These are phyloP conservation scores for Lenzites betulinus DNA, from an alignment of 768 basidiomycete species.

Conservation along the genomic window DNA sequence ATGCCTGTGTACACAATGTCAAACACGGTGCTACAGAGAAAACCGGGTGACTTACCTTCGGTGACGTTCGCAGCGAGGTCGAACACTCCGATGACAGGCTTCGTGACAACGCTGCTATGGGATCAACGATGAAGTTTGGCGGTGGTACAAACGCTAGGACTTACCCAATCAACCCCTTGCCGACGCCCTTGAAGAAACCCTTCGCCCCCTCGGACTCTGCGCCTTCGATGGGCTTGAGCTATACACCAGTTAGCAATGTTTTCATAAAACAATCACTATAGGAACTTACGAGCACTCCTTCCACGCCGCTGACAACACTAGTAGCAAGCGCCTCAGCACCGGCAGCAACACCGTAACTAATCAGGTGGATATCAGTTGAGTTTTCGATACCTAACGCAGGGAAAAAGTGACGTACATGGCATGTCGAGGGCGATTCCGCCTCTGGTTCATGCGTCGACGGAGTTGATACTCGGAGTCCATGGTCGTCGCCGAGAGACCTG, in stretches of 20 bases:
- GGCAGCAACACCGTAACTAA: conserved; percentile 91
- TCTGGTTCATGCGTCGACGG: conserved; percentile 81
- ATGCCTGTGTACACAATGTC: conserved; percentile 57
- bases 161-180: conserved; percentile 94
- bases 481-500: conserved; percentile 94
- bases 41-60: conserved; percentile 58
- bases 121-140: background rate
- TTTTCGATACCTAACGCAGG: background rate
- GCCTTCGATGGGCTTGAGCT: conserved; percentile 98
- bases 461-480: conserved; percentile 96
- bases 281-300: conserved; percentile 83
- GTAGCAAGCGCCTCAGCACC: conserved; percentile 94
- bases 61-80: conserved; percentile 94
- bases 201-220: conserved; percentile 92
- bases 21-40: background rate
- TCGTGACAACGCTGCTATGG: conserved; percentile 76
- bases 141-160: background rate
- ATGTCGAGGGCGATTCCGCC: conserved; percentile 93
- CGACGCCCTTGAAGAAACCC: conserved; percentile 98
- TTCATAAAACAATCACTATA: conserved; percentile 7
- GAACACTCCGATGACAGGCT: conserved; percentile 95
- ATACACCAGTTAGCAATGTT: background rate
- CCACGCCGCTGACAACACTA: conserved; percentile 93
- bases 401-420: conserved; percentile 64
- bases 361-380: background rate